Percentiles rank a stretch among this genome's conserved stretches.
These are phyloP conservation scores for Angomonas ambiguus DNA, from an alignment of 208 protist genomes.

Conservation along the genomic window DNA sequence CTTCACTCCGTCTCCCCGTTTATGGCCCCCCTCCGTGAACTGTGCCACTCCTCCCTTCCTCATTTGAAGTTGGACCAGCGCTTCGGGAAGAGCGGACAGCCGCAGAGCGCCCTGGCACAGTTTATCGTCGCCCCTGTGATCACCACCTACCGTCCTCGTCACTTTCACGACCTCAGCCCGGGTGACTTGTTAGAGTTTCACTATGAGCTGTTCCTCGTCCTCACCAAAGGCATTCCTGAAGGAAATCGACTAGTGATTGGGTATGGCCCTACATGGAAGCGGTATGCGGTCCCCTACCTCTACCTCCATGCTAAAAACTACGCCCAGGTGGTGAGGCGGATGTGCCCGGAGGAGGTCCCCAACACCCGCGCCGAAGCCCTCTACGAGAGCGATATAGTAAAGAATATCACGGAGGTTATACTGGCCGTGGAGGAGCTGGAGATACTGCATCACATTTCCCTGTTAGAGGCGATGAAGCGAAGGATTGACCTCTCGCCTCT, in stretches of 20 bases:
- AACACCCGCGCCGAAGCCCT: slow-evolving; percentile 78
- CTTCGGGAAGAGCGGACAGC: slow-evolving; percentile 80
- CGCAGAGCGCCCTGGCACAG: slow-evolving; percentile 80
- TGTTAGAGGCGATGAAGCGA: slow-evolving; percentile 67
- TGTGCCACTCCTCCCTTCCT: slow-evolving; percentile 69
- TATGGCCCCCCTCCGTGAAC: slow-evolving; percentile 74
- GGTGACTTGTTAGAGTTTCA: slow-evolving; percentile 87
- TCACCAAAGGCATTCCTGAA: slow-evolving; percentile 44
- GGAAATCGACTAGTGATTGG: slow-evolving; percentile 60
- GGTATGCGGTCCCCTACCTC: slow-evolving; percentile 77
- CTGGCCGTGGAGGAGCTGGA: slow-evolving; percentile 74
- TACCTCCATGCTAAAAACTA: slow-evolving; percentile 78
- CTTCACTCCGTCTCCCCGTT: slow-evolving; percentile 83
- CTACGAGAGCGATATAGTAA: slow-evolving; percentile 83
- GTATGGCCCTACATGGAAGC: slow-evolving; percentile 85
- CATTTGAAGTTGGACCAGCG: slow-evolving; percentile 88
- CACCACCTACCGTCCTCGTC: slow-evolving; percentile 81
- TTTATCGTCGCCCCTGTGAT: slow-evolving; percentile 84
- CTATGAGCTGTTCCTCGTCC: slow-evolving; percentile 77
- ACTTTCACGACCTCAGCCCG: slow-evolving; percentile 85
- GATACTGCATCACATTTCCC: slow-evolving; percentile 58
- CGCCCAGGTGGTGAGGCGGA: slow-evolving; percentile 63
- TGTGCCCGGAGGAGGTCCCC: slow-evolving; percentile 83
- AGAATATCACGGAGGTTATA: slow-evolving; percentile 80
- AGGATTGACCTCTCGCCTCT: slow-evolving; percentile 71